Conservation (phyloP, 2,329 filamentous ascomycete genomes). For the Mollisia scopiformis region DNA sequence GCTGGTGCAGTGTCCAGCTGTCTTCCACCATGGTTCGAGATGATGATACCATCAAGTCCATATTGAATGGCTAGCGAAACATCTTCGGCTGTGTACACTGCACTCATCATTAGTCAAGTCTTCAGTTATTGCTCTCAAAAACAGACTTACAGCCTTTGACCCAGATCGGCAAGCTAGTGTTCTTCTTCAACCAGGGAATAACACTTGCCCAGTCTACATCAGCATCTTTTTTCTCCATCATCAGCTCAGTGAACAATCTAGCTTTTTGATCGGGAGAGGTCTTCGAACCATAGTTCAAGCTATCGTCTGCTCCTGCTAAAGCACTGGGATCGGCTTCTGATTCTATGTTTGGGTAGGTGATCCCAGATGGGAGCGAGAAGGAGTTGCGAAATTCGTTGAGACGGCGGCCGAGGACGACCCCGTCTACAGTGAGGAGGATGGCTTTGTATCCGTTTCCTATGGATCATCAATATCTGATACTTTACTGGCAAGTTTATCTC, state of each 20-base stretch:
- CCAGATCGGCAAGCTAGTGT: slow-evolving; percentile 51
- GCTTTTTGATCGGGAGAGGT: neutral
- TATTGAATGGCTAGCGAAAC: slow-evolving; percentile 45
- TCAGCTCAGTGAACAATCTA: neutral
- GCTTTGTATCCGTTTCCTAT: slow-evolving; percentile 51
- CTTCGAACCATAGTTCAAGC: slow-evolving; percentile 35
- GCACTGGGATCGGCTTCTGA: slow-evolving; percentile 30
- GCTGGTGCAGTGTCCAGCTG: slow-evolving; percentile 57
- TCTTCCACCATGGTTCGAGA: slow-evolving; percentile 58
- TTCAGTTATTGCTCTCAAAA: too few species aligned
- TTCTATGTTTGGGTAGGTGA: slow-evolving; percentile 47
- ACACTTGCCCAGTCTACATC: slow-evolving; percentile 51
- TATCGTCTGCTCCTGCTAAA: slow-evolving; percentile 27
- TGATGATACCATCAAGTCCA: slow-evolving; percentile 52
- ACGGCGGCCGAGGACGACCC: slow-evolving; percentile 54
- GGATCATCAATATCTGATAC: neutral
- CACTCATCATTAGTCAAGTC: slow-evolving; percentile 47
- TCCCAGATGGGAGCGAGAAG: slow-evolving; percentile 48
- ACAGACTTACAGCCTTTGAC: slow-evolving; percentile 37
- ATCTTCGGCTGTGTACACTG: slow-evolving; percentile 51
- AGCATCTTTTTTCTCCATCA: slow-evolving; percentile 34
- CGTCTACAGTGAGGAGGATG: slow-evolving; percentile 57
- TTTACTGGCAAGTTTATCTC: neutral
- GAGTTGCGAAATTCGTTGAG: slow-evolving; percentile 57
- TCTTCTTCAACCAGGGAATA: slow-evolving; percentile 51